Evolutionary conservation across 2,329 filamentous ascomycete genomes (phyloP), one percentile per base, ranked within the genome.

Genomic region (Epichloe glyceriae): DNA sequence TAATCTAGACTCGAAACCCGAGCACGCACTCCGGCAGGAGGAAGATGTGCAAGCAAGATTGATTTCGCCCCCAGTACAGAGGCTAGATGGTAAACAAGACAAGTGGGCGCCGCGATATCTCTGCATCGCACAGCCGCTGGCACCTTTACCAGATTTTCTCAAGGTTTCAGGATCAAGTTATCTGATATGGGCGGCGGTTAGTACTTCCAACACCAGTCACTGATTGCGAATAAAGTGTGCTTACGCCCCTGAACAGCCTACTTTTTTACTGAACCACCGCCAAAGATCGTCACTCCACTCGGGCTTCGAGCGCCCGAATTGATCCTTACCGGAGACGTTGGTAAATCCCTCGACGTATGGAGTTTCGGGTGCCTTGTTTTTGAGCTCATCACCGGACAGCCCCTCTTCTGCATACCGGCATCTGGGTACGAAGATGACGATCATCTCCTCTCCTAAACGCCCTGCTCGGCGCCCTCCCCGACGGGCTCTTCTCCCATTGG

Each of bases 351-450:
- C 4, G 62, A 62, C 42, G 46, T 64, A 20, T 66, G 61, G 62
- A 63, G 61, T 49, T 66, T 64, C 35, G 59, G 62, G 47, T 64
- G 61, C 42, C 60, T 64, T 48, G 34, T 62, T 17, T 64, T 62
- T 51, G 58, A 64, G 53, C 58, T 64, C 22, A 40, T 64, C 22
- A 62, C 60, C 12, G 62, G 62, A 39, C 22, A 57, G 38, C 60
- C 57, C 10, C 57, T 63, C 35, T 61, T 62, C 52, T 61, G 57
- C 33, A 47, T 61, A 47, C 56, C 55, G 11, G 46, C 50, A 34
- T 39, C 38, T 4, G 45, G 52, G 1, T 57, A 47, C 47, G 52
- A 55, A 47, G 56, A 62, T 50, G 58, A 62, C 38, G 52, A 57
- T 33, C 58, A 58, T 52, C 54, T 60, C 19, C 54, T 60, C 38